A percentile compares a stretch with the other conserved stretches of the same genome.
Evolutionary conservation across 1,284 basidiomycete species (phyloP).

Genomic region (Naganishia sp.): DNA sequence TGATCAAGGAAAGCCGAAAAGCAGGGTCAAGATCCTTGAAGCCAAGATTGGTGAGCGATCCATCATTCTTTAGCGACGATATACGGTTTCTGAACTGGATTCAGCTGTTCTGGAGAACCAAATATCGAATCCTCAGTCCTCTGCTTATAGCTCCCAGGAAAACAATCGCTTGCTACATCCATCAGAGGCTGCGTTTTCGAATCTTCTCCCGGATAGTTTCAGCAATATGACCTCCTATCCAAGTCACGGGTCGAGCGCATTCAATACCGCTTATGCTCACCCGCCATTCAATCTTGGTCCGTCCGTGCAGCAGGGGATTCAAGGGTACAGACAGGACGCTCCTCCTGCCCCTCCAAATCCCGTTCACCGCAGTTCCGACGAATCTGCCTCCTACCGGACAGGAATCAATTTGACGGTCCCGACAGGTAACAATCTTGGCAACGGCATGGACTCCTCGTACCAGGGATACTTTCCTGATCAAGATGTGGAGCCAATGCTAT

Average conservation of each 20-base stretch:
- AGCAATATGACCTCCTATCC: conserved; percentile 14
- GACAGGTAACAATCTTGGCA: conserved; percentile 24
- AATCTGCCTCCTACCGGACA: background rate
- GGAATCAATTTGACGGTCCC: conserved; percentile 13
- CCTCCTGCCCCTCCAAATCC: conserved; percentile 19
- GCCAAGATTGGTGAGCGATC: conserved; percentile 36
- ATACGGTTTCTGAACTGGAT: background rate
- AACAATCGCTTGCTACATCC: conserved; percentile 6
- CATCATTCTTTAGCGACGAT: too few relatives aligned
- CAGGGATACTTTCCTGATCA: background rate
- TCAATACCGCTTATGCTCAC: conserved; percentile 26
- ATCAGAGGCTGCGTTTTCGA: background rate
- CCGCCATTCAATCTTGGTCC: conserved; percentile 26
- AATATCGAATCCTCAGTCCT: conserved; percentile 16
- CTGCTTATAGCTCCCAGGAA: too few relatives aligned
- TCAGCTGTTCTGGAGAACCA: conserved; percentile 16
- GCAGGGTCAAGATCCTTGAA: conserved; percentile 40
- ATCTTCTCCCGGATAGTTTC: conserved; percentile 2
- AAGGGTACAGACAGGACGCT: background rate
- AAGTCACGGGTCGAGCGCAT: conserved; percentile 1
- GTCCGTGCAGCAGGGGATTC: background rate
- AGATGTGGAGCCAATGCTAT: background rate
- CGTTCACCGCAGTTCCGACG: conserved; percentile 28
- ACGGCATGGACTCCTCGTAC: conserved; percentile 11
- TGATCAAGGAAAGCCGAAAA: conserved; percentile 37